Base-by-base conservation (phyloP, 352 stramenopile species). In the Globisporangium abappressorium region DNA sequence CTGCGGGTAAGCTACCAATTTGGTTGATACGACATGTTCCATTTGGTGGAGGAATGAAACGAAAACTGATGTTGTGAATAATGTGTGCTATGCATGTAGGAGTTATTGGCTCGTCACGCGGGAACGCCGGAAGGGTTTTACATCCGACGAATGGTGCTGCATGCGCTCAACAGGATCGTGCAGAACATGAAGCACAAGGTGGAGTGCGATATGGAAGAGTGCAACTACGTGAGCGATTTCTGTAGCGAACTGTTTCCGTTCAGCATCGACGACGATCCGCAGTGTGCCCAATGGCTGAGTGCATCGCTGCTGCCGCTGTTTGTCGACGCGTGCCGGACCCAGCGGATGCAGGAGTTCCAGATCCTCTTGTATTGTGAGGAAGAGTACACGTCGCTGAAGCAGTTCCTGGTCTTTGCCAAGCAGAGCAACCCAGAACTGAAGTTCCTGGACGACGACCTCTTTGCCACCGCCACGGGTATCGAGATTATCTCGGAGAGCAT, bases 401-500 rank as follows among this genome's bases (percentile, higher is more conserved):
- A 88, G 15, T 94, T 91, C 60, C 76, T 95, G 33, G 87, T 81
- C 53, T 82, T 69, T 1, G 81, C 85, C 11, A 92, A 91, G 64
- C 81, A 86, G 70, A 64, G 68, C 26, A 84, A 90, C 56, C 75
- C 84, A 4, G 77, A 74, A 2, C 64, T 92, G 20, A 79, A 80
- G 36, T 94, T 94, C 57, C 69, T 94, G 6, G 83, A 92, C 62
- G 85, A 94, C 41, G 82, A 90, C n/a, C 65, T 89, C 34, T 94
- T 92, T 46, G 79, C 66, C 2, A 77, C 83, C 41, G 82, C 81
- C 3, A 80, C 77, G 20, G 85, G 85, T 1, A 87, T 94, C 56
- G 85, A 94, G 59, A 89, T 92, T 49, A 94, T 94, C 20, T 82
- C 84, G 0, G 82, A 92, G 64, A 78, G 70, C 53, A 92, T 93